Evolutionary conservation across 176 grass and related monocot species (phyloP), one percentile per base, ranked within the genome.

Genomic region (Eragrostis nindensis): DNA sequence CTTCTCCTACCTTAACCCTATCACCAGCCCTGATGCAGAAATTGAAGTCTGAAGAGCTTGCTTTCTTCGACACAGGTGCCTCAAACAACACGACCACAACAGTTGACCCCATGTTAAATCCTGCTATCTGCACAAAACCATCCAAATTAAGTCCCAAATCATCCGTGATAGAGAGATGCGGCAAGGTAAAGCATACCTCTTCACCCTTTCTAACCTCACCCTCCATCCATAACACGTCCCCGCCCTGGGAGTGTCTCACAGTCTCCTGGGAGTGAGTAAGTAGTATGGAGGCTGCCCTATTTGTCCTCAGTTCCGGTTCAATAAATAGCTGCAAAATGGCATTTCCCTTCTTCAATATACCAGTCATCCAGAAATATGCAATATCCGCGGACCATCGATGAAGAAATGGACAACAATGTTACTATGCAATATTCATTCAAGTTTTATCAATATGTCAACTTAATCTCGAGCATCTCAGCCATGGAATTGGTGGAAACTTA

Each of bases 71-170:
- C 36, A 86, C n/a, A 39, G 91, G 91, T 45, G 94, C 94, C 88
- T 97, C 89, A 68, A 97, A 97, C n/a, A n/a, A n/a, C 19, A 97
- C 84, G n/a, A 97, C 39, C 3, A 97, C 89, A 5, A 97, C 89
- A 3, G 87, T 94, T 26, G 91, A 97, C 30, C 94, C 94, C 94
- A 97, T 94, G 27, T 92, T 86, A 46, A 94, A 97, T 54, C 77
- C 87, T 39, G 91, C 94, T 79, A 92, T 61, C 91, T 94, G 84
- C 38, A 64, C 66, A 27, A 12, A 21, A 70, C 43, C 25, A 77
- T 62, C 24, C 66, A 47, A 61, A 82, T 41, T 45, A 65, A 61
- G 18, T 9, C 40, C 0, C 40, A 71, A 39, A 57, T 19, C 10
- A 56, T 22, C 21, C n/a, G 9, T 24, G 8, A 59, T 11, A 59